Evolutionary conservation across 2,329 filamentous ascomycete genomes (phyloP).

Genomic region (Lasiodiplodia gonubiensis): DNA sequence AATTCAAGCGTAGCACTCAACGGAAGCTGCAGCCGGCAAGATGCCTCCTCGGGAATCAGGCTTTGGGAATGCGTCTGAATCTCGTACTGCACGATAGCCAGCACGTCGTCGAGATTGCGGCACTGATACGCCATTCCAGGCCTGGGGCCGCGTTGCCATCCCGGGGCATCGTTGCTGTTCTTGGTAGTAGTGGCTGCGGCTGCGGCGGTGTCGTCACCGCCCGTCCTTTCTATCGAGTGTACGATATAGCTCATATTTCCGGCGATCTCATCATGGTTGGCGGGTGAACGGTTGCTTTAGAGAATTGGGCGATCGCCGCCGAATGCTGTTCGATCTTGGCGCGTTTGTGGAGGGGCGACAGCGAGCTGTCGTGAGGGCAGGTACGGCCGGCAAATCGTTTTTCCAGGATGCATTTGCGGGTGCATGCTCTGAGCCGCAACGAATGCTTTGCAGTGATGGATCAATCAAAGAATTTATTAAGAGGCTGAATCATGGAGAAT

Average conservation of each 20-base stretch:
- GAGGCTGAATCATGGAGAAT: no score
- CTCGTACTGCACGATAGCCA: conserved; percentile 9
- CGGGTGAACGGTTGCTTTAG: not conserved
- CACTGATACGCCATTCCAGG: conserved; percentile 22
- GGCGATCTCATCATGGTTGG: not conserved
- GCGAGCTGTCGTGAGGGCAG: not conserved
- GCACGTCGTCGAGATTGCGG: conserved; percentile 22
- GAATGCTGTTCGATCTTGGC: not conserved
- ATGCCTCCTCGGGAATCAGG: conserved; percentile 12
- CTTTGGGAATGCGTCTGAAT: conserved; percentile 1
- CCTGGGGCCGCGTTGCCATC: not conserved
- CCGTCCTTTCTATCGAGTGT: not conserved
- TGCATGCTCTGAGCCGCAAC: no score
- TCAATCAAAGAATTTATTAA: no score
- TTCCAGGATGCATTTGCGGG: not conserved
- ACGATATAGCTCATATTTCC: conserved; percentile 9
- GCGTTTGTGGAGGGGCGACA: not conserved
- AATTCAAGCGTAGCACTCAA: not conserved
- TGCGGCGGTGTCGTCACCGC: not conserved
- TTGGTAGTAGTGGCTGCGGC: not conserved
- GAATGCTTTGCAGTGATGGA: no score
- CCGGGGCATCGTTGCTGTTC: not conserved
- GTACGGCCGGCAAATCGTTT: not conserved
- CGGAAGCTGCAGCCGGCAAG: conserved; percentile 4
- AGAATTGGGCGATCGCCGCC: not conserved